Base-by-base conservation (phyloP, 495 filamentous ascomycete genomes). In the Penicillium mononematosum region DNA sequence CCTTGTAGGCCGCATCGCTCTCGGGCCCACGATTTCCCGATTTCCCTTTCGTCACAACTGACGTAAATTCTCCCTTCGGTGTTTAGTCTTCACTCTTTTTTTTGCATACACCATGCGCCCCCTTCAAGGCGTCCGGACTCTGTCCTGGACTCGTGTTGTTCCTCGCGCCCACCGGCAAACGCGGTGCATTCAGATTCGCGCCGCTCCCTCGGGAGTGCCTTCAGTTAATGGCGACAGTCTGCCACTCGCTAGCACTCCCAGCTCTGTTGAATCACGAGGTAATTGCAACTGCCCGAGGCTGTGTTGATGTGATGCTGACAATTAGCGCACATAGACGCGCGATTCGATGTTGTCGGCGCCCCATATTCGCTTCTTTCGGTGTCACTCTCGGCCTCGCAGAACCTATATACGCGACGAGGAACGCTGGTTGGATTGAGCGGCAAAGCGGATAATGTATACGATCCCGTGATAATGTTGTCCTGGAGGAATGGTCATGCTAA, bases 361-460 rank as follows among this genome's bases (percentile, higher is more conserved):
- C 90, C 92, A 4, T 92, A 89, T 68, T 96, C 95, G 34, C 82
- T 98, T 45, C 88, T 98, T 63, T 96, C 92, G 22, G 90, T 96
- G 55, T 87, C 88, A 8, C 82, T 98, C 36, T 95, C 94, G 42
- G 88, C 94, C 24, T 97, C 94, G 29, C 92, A 96, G 61, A 86
- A 90, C 59, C 81, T 98, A 22, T 96, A 92, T 73, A 96, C 94
- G 32, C 84, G 92, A 43, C 85, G 90, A 54, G 94, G 94, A 32
- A 96, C 92, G 2, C 75, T 98, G 43, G 91, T 98, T 36, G 91
- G 88, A 22, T 78, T 98, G 49, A 90, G 88, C 60, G 95, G 95
- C 52, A 90, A 93, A 63, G 79, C 88, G 36, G 90, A 96, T 69
- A 95, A 96, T 85, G 91, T 94, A 71, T 70, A 81, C 39, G 6